A percentile compares a stretch with the other conserved stretches of the same genome.
phyloP scores from a whole-genome alignment of 73 alveolate species.

The Blepharisma japonicum region DNA sequence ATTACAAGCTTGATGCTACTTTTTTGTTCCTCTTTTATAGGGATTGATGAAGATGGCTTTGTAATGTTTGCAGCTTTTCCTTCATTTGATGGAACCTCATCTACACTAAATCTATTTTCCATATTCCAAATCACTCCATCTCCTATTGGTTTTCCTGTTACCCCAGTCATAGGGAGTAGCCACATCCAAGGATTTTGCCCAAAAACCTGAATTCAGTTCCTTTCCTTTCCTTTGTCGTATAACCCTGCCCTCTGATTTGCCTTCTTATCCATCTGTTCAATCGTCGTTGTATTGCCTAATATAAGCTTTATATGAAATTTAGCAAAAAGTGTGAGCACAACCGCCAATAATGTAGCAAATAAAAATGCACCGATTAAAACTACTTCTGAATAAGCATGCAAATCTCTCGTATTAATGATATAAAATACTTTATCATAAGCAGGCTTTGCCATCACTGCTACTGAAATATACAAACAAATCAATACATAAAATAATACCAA shows the following conservation, averaged over 20 bases:
- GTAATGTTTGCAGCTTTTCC: not conserved
- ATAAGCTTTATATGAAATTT: slow-evolving; percentile 83
- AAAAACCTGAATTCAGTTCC: slow-evolving; percentile 80
- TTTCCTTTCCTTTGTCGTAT: slow-evolving; percentile 69
- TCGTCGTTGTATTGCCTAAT: slow-evolving; percentile 84
- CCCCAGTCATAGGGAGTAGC: slow-evolving; percentile 82
- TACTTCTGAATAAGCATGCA: slow-evolving; percentile 30
- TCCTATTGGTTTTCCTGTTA: slow-evolving; percentile 88
- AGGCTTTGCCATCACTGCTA: slow-evolving; percentile 30
- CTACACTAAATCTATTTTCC: slow-evolving; percentile 35
- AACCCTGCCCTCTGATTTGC: slow-evolving; percentile 47
- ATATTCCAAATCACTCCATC: slow-evolving; percentile 92
- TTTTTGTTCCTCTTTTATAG: not conserved
- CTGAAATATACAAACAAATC: slow-evolving; percentile 49
- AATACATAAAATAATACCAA: slow-evolving; percentile 75
- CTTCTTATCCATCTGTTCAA: slow-evolving; percentile 87
- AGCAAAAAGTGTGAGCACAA: slow-evolving; percentile 71
- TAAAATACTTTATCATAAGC: not conserved
- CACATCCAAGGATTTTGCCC: slow-evolving; percentile 78
- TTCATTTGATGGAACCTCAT: slow-evolving; percentile 38
- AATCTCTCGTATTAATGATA: not conserved
- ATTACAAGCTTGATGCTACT: not conserved
- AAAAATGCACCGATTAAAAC: slow-evolving; percentile 35
- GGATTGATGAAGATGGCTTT: not conserved
- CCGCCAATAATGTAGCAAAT: slow-evolving; percentile 60